Evolutionary conservation across 495 filamentous ascomycete species (phyloP).

Genomic region (Mytilinidion resinicola): DNA sequence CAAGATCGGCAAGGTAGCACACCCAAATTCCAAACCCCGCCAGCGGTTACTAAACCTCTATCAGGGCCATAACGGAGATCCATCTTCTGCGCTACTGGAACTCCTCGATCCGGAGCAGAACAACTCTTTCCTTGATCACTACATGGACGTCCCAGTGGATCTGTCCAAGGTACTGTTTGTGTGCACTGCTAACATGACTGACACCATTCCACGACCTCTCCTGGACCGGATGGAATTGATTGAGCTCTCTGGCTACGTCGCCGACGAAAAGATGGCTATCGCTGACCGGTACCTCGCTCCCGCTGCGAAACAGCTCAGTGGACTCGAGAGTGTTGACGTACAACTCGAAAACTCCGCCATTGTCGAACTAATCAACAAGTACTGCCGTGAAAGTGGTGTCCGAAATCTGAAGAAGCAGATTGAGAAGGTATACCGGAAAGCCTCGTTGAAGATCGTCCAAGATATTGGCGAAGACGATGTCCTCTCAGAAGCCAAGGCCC

Average conservation of each 20-base stretch:
- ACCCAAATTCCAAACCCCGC: too few relatives aligned
- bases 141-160: slow-evolving; percentile 98
- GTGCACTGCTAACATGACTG: slow-evolving; percentile 98
- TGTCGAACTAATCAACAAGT: slow-evolving; percentile 94
- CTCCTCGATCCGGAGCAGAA: slow-evolving; percentile 97
- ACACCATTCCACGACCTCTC: slow-evolving; percentile 92
- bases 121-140: slow-evolving; percentile 94
- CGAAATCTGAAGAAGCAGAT: slow-evolving; percentile 99
- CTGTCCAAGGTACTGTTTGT: slow-evolving; percentile 98
- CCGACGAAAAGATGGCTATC: slow-evolving; percentile 99
- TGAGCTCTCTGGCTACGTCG: slow-evolving; percentile 90
- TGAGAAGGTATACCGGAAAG: slow-evolving; percentile 97
- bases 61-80: slow-evolving; percentile 84
- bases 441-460: slow-evolving; percentile 92
- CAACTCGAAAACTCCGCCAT: slow-evolving; percentile 76
- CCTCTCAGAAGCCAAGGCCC: slow-evolving; percentile 70
- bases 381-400: slow-evolving; percentile 94
- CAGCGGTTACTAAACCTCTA: too few relatives aligned
- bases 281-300: slow-evolving; percentile 89
- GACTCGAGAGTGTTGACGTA: slow-evolving; percentile 86
- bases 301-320: slow-evolving; percentile 81
- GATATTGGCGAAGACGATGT: slow-evolving; percentile 86
- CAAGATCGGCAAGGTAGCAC: slow-evolving; percentile 69
- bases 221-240: slow-evolving; percentile 99
- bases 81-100: slow-evolving; percentile 89